Base-by-base conservation (phyloP, 805 yeast genomes). In the Candida rishiriensis region DNA sequence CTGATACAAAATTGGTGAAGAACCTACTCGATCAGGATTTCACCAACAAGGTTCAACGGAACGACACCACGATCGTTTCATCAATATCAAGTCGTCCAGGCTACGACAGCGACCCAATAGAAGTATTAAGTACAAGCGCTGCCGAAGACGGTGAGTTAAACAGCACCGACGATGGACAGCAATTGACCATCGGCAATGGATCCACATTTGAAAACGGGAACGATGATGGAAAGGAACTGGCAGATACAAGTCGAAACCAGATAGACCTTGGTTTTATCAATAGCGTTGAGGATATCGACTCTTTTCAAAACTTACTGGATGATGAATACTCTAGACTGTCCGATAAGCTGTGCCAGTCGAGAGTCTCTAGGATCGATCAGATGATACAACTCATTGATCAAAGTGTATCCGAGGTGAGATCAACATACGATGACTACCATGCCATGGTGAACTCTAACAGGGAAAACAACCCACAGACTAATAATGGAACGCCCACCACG, bases 331-430 rank as follows among this genome's bases (percentile, higher is more conserved):
- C 57, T 33, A 46, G 49, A 2, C 46, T 69, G 3, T 53, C 69
- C 1, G 51, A 48, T 29, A 55, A 56, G 15, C 66, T 68, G 38
- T 51, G 62, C 11, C 42, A 44, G 13, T 53, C 68, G 3, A 50
- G 70, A 36, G 39, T 64, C 2, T 29, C 55, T 1, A 54, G 69
- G 34, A 57, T 66, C 2, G 69, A 66, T 40, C 54, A 66, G 14
- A 48, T 63, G 46, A 50, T 68, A 6, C 34, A 55, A n/a, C 51
- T 55, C 29, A 61, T 69, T 18, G 71, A 68, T 34, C 52, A 56
- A 15, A 34, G 59, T 0, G 60, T 65, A n/a, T 42, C 44, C 3
- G 42, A 53, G 8, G 46, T 63, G 12, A 54, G 50, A 32, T 46
- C 44, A 10, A 53, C 57, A 11, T 61, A 44, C 21, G 40, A 34